Percentiles rank a stretch among this genome's conserved stretches.
phyloP scores from a whole-genome alignment of 495 filamentous ascomycete species.

The Hyaloscypha finlandica region DNA sequence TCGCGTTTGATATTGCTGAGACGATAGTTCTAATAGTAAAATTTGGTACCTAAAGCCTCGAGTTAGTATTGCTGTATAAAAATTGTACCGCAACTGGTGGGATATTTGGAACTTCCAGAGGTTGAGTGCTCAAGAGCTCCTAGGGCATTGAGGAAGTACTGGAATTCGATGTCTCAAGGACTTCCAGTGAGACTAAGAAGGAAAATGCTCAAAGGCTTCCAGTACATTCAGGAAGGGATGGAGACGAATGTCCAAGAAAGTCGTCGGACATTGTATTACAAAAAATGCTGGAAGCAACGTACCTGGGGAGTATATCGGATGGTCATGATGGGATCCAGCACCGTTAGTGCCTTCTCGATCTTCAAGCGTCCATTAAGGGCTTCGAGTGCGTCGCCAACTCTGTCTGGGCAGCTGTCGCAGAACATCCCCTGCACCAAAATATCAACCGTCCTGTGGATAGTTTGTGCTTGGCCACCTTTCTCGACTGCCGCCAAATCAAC shows the following conservation, averaged over 20 bases:
- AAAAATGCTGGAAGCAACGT: too few relatives aligned
- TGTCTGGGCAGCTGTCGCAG: conserved; percentile 78
- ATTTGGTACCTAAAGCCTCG: conserved; percentile 45
- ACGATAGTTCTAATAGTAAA: conserved; percentile 81
- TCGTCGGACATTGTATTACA: too few relatives aligned
- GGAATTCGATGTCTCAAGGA: too few relatives aligned
- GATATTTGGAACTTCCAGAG: too few relatives aligned
- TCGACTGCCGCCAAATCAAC: conserved; percentile 6
- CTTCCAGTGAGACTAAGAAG: too few relatives aligned
- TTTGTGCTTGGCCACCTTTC: conserved; percentile 28
- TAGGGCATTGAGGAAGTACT: too few relatives aligned
- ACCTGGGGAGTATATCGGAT: conserved; percentile 66
- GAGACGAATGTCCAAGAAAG: too few relatives aligned
- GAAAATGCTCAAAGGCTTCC: too few relatives aligned
- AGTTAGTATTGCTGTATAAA: too few relatives aligned
- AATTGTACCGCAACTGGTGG: too few relatives aligned
- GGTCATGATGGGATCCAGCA: conserved; percentile 65
- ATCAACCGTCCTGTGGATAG: conserved; percentile 55
- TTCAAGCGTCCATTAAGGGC: conserved; percentile 24
- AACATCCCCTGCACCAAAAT: conserved; percentile 83
- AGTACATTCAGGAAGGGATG: too few relatives aligned
- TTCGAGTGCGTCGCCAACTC: conserved; percentile 50
- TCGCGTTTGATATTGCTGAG: conserved; percentile 58
- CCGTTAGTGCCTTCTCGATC: conserved; percentile 51
- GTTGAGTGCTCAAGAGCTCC: too few relatives aligned